Evolutionary conservation across 768 basidiomycete genomes (phyloP).

Genomic region (Tulasnella sp.): DNA sequence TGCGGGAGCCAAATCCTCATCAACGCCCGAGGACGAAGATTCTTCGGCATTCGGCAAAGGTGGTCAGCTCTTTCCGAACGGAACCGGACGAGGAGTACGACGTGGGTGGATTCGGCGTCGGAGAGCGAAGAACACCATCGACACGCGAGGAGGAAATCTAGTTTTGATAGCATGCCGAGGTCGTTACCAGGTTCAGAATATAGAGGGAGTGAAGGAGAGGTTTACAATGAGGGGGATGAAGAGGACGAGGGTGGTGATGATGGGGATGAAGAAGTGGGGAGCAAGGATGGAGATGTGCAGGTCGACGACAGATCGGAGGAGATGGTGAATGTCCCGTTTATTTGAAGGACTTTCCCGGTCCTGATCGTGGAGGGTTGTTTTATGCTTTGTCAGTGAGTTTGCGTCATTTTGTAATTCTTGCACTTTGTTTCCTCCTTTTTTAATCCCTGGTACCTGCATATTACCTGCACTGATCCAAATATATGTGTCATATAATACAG

Average conservation of each 20-base stretch:
- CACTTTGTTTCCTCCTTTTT: constrained; percentile 25
- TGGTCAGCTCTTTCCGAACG: constrained; percentile 52
- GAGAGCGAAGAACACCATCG: constrained; percentile 35
- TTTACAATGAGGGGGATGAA: constrained; percentile 44
- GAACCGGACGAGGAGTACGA: constrained; percentile 42
- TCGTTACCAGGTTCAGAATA: constrained; percentile 44
- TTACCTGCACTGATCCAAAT: background rate
- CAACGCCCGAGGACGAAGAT: constrained; percentile 17
- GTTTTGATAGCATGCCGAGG: constrained; percentile 82
- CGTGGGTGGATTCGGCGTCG: constrained; percentile 22
- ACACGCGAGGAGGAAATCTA: constrained; percentile 36
- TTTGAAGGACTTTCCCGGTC: background rate
- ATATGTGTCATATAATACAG: constrained; percentile 35
- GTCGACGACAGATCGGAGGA: constrained; percentile 63
- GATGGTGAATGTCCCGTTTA: constrained; percentile 45
- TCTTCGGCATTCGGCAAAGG: constrained; percentile 38
- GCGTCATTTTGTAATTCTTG: background rate
- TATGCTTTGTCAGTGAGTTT: background rate
- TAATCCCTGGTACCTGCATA: background rate
- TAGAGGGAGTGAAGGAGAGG: constrained; percentile 39
- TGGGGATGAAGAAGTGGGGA: constrained; percentile 31
- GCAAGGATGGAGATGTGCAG: constrained; percentile 30
- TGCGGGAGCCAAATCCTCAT: constrained; percentile 24
- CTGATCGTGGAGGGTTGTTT: too few species aligned
- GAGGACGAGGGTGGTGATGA: background rate